Evolutionary conservation across 805 yeast genomes (phyloP).

Genomic region (Hanseniaspora occidentalis): DNA sequence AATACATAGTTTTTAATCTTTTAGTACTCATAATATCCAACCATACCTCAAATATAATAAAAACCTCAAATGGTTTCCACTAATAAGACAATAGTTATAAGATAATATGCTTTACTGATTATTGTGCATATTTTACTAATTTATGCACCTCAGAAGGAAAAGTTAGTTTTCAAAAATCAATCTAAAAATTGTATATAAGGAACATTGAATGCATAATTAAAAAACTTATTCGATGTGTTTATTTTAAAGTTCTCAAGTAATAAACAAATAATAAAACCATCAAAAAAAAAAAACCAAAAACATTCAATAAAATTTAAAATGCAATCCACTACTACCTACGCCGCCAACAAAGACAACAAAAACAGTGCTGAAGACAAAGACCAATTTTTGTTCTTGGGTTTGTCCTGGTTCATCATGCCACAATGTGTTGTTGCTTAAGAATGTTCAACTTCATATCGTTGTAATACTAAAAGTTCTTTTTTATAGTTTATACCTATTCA

Average conservation of each 20-base stretch:
- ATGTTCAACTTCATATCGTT: too few relatives aligned
- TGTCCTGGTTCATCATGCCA: conserved; percentile 6
- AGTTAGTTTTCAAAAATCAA: too few relatives aligned
- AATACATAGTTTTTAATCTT: too few relatives aligned
- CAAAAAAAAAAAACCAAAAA: background rate
- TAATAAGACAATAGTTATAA: too few relatives aligned
- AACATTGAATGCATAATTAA: too few relatives aligned
- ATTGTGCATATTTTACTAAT: too few relatives aligned
- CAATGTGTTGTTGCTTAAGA: conserved; percentile 9
- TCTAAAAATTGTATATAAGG: background rate
- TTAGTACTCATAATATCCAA: too few relatives aligned
- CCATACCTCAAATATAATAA: too few relatives aligned
- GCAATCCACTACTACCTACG: conserved; percentile 6
- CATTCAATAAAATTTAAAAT: background rate
- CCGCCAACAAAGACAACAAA: conserved; percentile 6
- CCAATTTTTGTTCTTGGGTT: conserved; percentile 6
- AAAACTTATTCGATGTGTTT: too few relatives aligned
- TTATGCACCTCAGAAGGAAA: too few relatives aligned
- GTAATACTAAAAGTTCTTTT: background rate
- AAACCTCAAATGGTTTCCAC: too few relatives aligned
- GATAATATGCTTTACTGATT: too few relatives aligned
- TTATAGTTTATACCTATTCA: background rate
- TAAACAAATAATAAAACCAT: conserved; percentile 1
- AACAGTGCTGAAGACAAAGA: conserved; percentile 7
- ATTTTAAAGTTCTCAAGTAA: background rate